Percentiles rank a stretch among this genome's conserved stretches.
These are phyloP conservation scores for Sungouiozyma intestinalis DNA, from an alignment of 805 yeast species.

Conservation along the genomic window DNA sequence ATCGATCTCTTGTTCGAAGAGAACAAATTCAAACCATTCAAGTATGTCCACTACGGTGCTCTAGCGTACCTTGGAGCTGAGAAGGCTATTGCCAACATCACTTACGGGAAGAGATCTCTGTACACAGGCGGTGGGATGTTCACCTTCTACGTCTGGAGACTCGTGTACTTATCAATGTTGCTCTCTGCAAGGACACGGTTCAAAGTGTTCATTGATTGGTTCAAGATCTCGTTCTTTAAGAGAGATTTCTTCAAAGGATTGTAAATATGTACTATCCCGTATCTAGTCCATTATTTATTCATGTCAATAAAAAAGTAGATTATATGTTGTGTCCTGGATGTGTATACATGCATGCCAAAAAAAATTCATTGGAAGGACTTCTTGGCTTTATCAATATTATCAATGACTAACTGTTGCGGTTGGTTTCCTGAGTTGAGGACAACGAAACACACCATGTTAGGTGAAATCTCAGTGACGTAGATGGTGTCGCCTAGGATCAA, in stretches of 20 bases:
- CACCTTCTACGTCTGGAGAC: slow-evolving; percentile 89
- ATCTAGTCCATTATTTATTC: neutral
- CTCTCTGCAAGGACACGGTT: slow-evolving; percentile 79
- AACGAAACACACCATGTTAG: slow-evolving; percentile 52
- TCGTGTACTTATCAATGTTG: slow-evolving; percentile 83
- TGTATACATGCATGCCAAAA: too few species aligned
- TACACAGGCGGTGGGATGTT: slow-evolving; percentile 79
- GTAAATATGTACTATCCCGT: too few species aligned
- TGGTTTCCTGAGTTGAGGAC: slow-evolving; percentile 37
- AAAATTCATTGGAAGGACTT: slow-evolving; percentile 35
- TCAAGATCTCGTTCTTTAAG: slow-evolving; percentile 77
- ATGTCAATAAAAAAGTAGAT: neutral
- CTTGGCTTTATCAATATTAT: slow-evolving; percentile 48
- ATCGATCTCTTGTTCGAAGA: slow-evolving; percentile 35
- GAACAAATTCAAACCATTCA: slow-evolving; percentile 52
- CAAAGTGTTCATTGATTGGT: slow-evolving; percentile 81
- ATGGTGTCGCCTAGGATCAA: slow-evolving; percentile 53
- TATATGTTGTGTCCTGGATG: too few species aligned
- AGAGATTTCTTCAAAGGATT: slow-evolving; percentile 88
- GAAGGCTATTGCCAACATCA: slow-evolving; percentile 86
- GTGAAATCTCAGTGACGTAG: slow-evolving; percentile 46
- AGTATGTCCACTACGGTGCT: slow-evolving; percentile 82
- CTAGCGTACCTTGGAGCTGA: slow-evolving; percentile 89
- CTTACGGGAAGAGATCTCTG: slow-evolving; percentile 67
- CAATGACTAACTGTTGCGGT: slow-evolving; percentile 35